Evolutionary conservation across 345 rosid species (phyloP).

Genomic region (Rhodamnia argentea): DNA sequence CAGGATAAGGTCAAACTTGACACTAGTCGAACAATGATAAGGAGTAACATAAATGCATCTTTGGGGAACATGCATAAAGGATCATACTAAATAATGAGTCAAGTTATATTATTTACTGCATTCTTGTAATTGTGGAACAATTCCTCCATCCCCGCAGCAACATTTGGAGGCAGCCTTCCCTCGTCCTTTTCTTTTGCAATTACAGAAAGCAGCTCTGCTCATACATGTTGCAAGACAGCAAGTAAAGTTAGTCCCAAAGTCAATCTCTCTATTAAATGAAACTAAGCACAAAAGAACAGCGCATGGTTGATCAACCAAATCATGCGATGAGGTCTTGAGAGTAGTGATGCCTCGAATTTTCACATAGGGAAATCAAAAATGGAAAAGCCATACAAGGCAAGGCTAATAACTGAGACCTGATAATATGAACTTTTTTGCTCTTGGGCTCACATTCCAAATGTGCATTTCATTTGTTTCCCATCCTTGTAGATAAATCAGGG

Average conservation of each 20-base stretch:
- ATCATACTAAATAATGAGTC: slow-evolving; percentile 12
- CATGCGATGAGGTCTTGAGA: neutral
- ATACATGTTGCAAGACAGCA: slow-evolving; percentile 4
- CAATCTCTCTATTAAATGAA: neutral
- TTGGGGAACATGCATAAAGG: neutral
- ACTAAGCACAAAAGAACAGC: neutral
- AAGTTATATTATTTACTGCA: slow-evolving; percentile 53
- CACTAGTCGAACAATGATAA: neutral
- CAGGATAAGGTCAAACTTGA: neutral
- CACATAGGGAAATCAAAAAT: neutral
- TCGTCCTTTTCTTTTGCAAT: slow-evolving; percentile 61
- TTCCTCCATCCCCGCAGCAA: slow-evolving; percentile 82
- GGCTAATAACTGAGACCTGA: neutral
- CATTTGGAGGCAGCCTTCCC: slow-evolving; percentile 62
- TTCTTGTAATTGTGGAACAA: slow-evolving; percentile 75
- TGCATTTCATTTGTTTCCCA: neutral
- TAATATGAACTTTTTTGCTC: neutral
- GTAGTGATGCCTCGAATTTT: neutral
- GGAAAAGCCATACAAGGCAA: neutral
- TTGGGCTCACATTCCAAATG: neutral
- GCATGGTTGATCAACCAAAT: neutral
- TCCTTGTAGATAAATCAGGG: neutral
- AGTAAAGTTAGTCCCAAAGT: neutral
- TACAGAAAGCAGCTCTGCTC: slow-evolving; percentile 70
- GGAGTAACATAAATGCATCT: neutral